Conservation (phyloP, 2,329 filamentous ascomycete genomes). For the Diaporthe batatas region DNA sequence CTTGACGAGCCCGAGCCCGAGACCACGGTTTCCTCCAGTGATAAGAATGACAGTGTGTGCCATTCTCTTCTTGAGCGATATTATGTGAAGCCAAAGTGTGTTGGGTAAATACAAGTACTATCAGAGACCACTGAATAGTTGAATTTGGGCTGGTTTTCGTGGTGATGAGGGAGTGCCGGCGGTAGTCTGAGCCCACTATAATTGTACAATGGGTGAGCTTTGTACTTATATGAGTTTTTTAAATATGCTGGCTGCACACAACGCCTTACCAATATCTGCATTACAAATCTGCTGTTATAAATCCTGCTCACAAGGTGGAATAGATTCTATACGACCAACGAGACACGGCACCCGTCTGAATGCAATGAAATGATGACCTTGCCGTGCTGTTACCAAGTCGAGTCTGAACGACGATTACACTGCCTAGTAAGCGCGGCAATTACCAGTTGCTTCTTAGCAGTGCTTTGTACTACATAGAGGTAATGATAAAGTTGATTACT, state of each 20-base stretch:
- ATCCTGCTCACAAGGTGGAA: too few species aligned
- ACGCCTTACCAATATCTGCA: background rate
- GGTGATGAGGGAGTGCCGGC: background rate
- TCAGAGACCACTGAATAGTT: background rate
- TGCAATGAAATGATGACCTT: background rate
- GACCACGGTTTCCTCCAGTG: constrained; percentile 48
- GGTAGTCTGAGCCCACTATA: background rate
- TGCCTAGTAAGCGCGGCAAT: background rate
- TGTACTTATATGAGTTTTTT: background rate
- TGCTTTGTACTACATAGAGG: background rate
- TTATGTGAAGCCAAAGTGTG: background rate
- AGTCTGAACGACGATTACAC: background rate
- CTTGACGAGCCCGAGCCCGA: constrained; percentile 46
- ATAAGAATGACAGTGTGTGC: constrained; percentile 42
- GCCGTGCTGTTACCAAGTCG: background rate
- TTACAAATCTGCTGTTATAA: background rate
- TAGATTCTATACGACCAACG: too few species aligned
- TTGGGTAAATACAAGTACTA: background rate
- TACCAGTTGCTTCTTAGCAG: background rate
- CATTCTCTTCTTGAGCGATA: background rate
- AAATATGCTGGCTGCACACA: background rate
- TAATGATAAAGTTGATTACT: background rate
- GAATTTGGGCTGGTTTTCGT: background rate
- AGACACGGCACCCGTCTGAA: background rate
- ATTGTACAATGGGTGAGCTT: background rate